phyloP scores from a whole-genome alignment of 805 yeast genomes.

The Kodamaea kaohsiungensis region DNA sequence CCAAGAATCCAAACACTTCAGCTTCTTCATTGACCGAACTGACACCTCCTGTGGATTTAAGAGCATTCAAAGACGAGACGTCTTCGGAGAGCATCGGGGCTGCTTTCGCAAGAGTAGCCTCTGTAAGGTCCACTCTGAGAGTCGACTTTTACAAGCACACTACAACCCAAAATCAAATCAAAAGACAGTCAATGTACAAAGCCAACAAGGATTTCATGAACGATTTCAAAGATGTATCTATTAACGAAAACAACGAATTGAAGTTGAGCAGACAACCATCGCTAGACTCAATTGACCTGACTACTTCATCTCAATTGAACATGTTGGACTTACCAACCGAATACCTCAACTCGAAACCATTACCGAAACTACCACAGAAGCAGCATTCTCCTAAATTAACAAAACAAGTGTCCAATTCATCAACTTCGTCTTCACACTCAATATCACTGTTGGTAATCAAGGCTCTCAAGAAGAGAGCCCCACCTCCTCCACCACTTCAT shows the following conservation, averaged over 20 bases:
- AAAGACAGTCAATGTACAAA: slow-evolving; percentile 9
- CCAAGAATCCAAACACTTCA: background rate
- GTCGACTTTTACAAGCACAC: slow-evolving; percentile 39
- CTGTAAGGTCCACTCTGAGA: slow-evolving; percentile 35
- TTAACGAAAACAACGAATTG: background rate
- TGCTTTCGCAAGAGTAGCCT: slow-evolving; percentile 32
- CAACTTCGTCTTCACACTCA: slow-evolving; percentile 18
- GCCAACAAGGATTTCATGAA: slow-evolving; percentile 30
- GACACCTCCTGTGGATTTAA: background rate
- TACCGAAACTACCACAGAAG: slow-evolving; percentile 4
- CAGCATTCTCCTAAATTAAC: background rate
- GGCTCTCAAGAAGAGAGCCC: slow-evolving; percentile 36
- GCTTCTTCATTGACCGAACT: slow-evolving; percentile 4
- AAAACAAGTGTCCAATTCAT: background rate
- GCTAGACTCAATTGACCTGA: background rate
- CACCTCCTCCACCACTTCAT: slow-evolving; percentile 38
- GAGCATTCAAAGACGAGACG: slow-evolving; percentile 2
- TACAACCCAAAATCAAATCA: slow-evolving; percentile 34
- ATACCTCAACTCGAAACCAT: slow-evolving; percentile 7
- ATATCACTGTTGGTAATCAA: slow-evolving; percentile 25
- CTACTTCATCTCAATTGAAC: slow-evolving; percentile 1
- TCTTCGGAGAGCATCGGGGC: slow-evolving; percentile 25
- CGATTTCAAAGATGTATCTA: slow-evolving; percentile 3
- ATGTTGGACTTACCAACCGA: slow-evolving; percentile 9
- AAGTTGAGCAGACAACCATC: background rate